Conservation (phyloP, 495 filamentous ascomycete species). For the Rostrohypoxylon terebratum region DNA sequence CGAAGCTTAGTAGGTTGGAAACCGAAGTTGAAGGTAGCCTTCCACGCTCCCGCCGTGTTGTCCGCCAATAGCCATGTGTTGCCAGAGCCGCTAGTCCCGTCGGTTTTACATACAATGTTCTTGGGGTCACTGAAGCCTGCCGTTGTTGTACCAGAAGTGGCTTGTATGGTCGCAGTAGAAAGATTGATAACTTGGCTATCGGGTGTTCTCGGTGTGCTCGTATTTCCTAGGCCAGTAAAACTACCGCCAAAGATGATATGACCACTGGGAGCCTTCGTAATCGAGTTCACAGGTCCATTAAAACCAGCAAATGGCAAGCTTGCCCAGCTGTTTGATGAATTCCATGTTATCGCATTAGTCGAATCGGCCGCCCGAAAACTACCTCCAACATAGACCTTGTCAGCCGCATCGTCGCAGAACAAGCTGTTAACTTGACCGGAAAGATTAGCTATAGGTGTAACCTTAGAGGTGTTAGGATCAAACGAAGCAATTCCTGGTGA, state of each 20-base stretch:
- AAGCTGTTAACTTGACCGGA: constrained; percentile 83
- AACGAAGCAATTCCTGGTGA: constrained; percentile 85
- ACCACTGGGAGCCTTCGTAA: constrained; percentile 79
- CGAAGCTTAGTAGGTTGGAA: constrained; percentile 88
- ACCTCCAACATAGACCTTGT: constrained; percentile 91
- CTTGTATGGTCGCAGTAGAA: constrained; percentile 76
- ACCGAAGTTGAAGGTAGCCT: constrained; percentile 81
- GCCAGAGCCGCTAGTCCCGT: constrained; percentile 69
- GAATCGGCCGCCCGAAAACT: constrained; percentile 82
- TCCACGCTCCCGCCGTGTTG: constrained; percentile 83
- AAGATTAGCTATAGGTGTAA: constrained; percentile 81
- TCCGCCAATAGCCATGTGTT: constrained; percentile 90
- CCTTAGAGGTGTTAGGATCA: constrained; percentile 71
- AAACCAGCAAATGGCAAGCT: constrained; percentile 92
- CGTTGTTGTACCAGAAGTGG: constrained; percentile 67
- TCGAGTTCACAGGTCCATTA: constrained; percentile 91
- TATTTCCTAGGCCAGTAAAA: constrained; percentile 93
- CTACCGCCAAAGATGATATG: constrained; percentile 91
- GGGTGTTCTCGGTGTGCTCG: constrained; percentile 66
- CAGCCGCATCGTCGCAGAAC: constrained; percentile 83
- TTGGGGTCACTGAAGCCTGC: constrained; percentile 80
- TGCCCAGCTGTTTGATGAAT: constrained; percentile 77
- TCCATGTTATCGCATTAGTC: constrained; percentile 90
- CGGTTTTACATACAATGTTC: constrained; percentile 86
- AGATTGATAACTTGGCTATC: constrained; percentile 87